These are phyloP conservation scores for Bocquillonia castaneifolia DNA, from an alignment of 441 rosid genomes.

Conservation along the genomic window DNA sequence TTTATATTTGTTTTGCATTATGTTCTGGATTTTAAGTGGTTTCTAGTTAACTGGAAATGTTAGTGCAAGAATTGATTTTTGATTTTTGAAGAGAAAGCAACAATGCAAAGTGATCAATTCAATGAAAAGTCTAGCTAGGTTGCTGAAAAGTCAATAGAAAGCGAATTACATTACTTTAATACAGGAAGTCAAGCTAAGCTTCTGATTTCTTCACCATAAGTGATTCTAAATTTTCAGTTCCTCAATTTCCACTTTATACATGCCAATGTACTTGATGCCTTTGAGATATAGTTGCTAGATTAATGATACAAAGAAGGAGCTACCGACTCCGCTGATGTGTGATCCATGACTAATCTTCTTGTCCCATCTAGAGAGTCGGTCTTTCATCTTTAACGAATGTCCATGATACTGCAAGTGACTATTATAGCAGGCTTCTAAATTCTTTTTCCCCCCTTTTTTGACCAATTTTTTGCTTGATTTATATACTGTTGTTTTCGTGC, in stretches of 20 bases:
- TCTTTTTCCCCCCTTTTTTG: background rate
- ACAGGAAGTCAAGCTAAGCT: background rate
- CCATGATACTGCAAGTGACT: background rate
- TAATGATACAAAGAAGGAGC: background rate
- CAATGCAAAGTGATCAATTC: no score
- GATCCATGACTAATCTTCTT: background rate
- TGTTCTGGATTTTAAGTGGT: no score
- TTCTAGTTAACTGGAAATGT: no score
- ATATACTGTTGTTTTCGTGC: background rate
- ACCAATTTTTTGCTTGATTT: background rate
- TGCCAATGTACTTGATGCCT: background rate
- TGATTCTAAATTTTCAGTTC: background rate
- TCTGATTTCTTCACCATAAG: background rate
- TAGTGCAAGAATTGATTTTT: no score
- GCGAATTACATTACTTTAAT: no score
- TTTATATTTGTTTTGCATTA: no score
- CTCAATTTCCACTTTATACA: background rate
- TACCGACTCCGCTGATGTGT: background rate
- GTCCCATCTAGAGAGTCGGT: background rate
- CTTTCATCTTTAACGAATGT: background rate
- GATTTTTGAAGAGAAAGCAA: no score
- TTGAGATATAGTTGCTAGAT: background rate
- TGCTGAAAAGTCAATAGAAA: background rate
- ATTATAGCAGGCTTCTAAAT: no score
- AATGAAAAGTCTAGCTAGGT: background rate